Conservation (phyloP, 208 protist genomes). For the Trypanosoma rangeli region DNA sequence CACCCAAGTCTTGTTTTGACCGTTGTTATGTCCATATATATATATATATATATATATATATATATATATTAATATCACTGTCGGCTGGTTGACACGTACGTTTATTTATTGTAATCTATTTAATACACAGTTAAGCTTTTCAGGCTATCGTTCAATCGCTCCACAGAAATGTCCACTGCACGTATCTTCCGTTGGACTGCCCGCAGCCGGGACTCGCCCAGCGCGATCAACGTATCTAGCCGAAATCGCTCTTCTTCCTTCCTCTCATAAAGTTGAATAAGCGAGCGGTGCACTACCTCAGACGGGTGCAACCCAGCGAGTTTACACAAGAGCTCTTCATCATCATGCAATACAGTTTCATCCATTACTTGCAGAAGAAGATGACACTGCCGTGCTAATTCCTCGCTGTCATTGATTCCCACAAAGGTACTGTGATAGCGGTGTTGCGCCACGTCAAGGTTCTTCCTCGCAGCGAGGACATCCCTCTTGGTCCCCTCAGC, state of each 20-base stretch:
- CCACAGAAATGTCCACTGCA: not conserved
- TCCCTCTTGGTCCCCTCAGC: not conserved
- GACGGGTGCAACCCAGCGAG: not conserved
- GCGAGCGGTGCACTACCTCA: not conserved
- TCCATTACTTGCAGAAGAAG: not conserved
- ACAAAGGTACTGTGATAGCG: not conserved
- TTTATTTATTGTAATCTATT: not conserved
- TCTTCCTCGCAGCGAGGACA: not conserved
- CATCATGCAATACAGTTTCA: not conserved
- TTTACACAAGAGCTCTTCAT: not conserved
- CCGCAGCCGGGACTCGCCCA: conserved; percentile 12
- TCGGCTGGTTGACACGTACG: not conserved
- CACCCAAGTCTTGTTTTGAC: not conserved
- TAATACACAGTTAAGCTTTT: not conserved
- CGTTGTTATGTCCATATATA: not conserved
- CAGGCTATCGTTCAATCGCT: not conserved
- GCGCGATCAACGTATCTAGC: not conserved
- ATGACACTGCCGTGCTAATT: not conserved
- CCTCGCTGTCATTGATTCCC: not conserved
- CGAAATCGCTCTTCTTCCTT: conserved; percentile 1
- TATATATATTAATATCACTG: not conserved
- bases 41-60: conserved; percentile 1
- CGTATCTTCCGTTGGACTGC: not conserved
- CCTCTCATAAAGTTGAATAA: not conserved
- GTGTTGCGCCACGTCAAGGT: not conserved